Evolutionary conservation across 2,329 filamentous ascomycete species (phyloP), one percentile per base, ranked within the genome.

Genomic region (Passalora sequoiae): DNA sequence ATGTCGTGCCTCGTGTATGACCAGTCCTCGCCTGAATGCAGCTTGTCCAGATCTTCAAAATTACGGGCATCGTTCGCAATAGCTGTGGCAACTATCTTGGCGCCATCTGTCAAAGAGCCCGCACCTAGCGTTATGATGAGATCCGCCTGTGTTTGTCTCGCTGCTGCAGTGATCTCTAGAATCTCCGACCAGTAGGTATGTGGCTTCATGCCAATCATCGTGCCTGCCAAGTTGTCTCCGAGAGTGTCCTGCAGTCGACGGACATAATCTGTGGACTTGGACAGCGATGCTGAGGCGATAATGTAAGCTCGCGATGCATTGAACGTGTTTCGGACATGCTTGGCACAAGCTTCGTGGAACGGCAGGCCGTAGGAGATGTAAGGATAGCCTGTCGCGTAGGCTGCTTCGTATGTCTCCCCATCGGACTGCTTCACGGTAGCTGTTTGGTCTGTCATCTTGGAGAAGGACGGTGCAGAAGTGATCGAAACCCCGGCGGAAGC

Each of bases 141-240:
- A 60, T 80, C 75, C 0, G 67, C 66, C 3, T 66, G 40, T 3
- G 54, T 53, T 0, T 53, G 47, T 3, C 61, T 57, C 1, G 67
- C 67, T 20, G 75, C 70, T 0, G 61, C 51, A 1, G 68, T 62
- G 24, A 77, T 65, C 36, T 74, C 66, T 0, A 78, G 52, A 4
- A 77, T 68, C 47, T 78, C 72, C 1, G 69, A 69, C 67, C 73
- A 77, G 6, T 71, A 65, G 1, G 74, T 77, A 54, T 79, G 76
- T 3, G 72, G 69, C 27, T 65, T 68, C 66, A 80, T 75, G 15
- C 77, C 76, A 28, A 72, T 60, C 3, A 69, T 64, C 5, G 66
- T 53, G 1, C 75, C 75, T 0, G 66, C 73, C 5, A 75, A 51
- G 3, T 66, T 66, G 2, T 57, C 51, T 1, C 66, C 69, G 0